Percentiles rank a stretch among this genome's conserved stretches.
These are phyloP conservation scores for Trichomonascaceae sp. DNA, from an alignment of 1,139 yeast species.

Conservation along the genomic window DNA sequence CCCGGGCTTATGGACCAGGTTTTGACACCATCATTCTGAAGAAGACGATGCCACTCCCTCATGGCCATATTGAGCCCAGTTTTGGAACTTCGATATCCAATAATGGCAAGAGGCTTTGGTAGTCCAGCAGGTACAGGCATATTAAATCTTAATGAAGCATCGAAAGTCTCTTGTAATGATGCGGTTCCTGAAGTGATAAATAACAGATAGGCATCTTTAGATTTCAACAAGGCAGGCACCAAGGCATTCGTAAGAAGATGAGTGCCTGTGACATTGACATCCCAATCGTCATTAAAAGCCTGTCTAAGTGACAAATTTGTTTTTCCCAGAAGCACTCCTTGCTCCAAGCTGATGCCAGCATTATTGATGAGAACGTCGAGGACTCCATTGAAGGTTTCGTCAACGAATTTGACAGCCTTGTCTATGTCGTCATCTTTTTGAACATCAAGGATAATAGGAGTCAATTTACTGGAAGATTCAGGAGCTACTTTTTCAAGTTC, in stretches of 20 bases:
- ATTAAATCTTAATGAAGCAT: neutral
- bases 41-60: neutral
- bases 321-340: neutral
- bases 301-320: neutral
- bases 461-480: slow-evolving; percentile 15
- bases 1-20: neutral
- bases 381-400: slow-evolving; percentile 20
- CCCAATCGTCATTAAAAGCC: neutral
- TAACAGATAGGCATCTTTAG: neutral
- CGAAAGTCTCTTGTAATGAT: neutral
- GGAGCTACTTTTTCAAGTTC: slow-evolving; percentile 23
- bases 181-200: neutral
- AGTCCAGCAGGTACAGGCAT: neutral
- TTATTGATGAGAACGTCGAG: slow-evolving; percentile 49
- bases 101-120: neutral
- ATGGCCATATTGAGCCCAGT: neutral
- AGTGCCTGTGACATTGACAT: neutral
- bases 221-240: neutral
- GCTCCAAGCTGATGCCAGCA: slow-evolving; percentile 35
- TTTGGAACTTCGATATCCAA: neutral
- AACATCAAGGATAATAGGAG: slow-evolving; percentile 10
- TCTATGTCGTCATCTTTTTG: neutral
- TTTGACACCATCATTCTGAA: neutral
- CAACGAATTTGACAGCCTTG: neutral
- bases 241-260: neutral